A percentile compares a stretch with the other conserved stretches of the same genome.
Conservation (phyloP, 371 early-diverging fungal genomes). For the Saksenaea oblongispora region DNA sequence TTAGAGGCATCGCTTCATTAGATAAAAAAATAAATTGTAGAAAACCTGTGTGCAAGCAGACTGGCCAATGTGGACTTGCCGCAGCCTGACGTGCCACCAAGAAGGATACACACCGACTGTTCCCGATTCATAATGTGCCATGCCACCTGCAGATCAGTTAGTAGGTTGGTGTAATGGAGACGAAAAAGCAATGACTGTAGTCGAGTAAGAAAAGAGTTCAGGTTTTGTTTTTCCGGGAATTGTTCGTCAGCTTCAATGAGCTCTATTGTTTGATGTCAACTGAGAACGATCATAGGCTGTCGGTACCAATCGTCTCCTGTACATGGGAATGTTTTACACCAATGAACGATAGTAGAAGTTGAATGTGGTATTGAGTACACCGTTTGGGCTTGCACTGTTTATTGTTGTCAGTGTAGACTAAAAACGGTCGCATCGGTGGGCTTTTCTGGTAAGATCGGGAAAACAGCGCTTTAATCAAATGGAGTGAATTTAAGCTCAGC, state of each 20-base stretch:
- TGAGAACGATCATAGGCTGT: not conserved
- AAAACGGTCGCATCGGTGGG: not conserved
- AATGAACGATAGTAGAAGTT: conserved; percentile 25
- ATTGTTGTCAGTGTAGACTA: conserved; percentile 3
- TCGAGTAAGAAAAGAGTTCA: conserved; percentile 4
- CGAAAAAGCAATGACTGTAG: conserved; percentile 11
- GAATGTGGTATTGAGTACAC: conserved; percentile 26
- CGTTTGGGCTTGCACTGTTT: conserved; percentile 7
- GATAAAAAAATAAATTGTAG: not conserved
- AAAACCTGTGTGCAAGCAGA: conserved; percentile 28
- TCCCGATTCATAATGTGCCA: conserved; percentile 30
- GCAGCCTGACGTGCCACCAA: conserved; percentile 38
- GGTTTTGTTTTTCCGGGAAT: conserved; percentile 2
- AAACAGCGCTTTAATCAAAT: not conserved
- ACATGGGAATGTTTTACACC: conserved; percentile 28
- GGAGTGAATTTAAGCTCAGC: not conserved
- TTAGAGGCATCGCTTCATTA: not conserved
- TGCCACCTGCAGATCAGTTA: conserved; percentile 29
- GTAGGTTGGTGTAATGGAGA: conserved; percentile 22
- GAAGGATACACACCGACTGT: conserved; percentile 32
- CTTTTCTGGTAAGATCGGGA: not conserved
- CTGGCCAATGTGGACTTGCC: conserved; percentile 42
- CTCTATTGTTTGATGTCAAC: not conserved
- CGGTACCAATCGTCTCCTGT: conserved; percentile 24
- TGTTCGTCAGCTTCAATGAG: conserved; percentile 3